Base-by-base conservation (phyloP, 1,284 basidiomycete species). In the Sphaerobolus stellatus region DNA sequence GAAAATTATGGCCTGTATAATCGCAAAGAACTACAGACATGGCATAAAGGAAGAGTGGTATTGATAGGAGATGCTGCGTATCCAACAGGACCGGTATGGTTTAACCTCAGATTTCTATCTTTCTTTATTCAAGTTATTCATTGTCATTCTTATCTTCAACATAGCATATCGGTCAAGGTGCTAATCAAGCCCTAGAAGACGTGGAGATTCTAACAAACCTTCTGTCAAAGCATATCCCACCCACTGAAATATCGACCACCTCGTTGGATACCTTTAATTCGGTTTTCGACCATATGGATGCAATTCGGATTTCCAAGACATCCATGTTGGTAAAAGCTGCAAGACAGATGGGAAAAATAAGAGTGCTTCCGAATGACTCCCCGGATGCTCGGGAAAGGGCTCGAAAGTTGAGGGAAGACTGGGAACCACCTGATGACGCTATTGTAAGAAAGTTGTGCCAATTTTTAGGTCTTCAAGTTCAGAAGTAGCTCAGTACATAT, bases 161-260 rank as follows among this genome's bases (percentile, higher is more conserved):
- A 28, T 50, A 78, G 75, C 77, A 79, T 59, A 68, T 79, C 18
- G 76, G 77, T 1, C 77, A 79, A 64, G 77, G 76, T 24, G 75
- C 77, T 5, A 79, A 78, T 59, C 76, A 77, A 59, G 73, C 76
- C 1, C 71, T 77, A 54, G 75, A 78, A 56, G 77, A 79, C 59
- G 62, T 74, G 41, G 73, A 73, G 51, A 69, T 71, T 54, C 66
- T 79, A 20, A 64, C 71, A 13, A 66, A 67, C 3, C 65, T 73
- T 5, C 67, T 79, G 4, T 49, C 59, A 22, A 61, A 70, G 48
- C 59, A 74, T 60, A 72, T 75, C 56, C 65, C 71, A 0, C 43
- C 51, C 22, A 29, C 44, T 18, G 6, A 31, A 27, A 14, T 43
- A n/a, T 49, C 53, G 2, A 56, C 62, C 6, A n/a, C n/a, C n/a